Evolutionary conservation across 2,329 filamentous ascomycete species (phyloP), one percentile per base, ranked within the genome.

Genomic region (Diplodia scrobiculata): DNA sequence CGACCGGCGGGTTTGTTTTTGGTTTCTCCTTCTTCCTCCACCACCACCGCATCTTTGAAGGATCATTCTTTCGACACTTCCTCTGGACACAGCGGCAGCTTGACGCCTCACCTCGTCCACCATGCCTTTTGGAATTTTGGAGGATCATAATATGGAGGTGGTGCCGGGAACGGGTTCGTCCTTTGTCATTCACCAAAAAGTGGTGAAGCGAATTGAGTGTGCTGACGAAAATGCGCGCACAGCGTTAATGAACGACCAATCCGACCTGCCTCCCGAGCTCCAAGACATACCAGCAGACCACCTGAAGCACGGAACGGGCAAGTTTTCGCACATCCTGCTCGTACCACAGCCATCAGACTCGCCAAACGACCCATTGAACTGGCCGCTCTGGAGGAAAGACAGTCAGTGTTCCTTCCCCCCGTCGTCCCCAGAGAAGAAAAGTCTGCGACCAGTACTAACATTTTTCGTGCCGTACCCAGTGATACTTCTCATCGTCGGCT

Each of bases 361-460:
- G 52, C 81, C 81, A 0, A 83, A 83, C 66, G 82, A 84, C 67
- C 82, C 82, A 2, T 68, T 83, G 9, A 83, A 82, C 64, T 96
- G 91, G 92, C 89, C 92, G 34, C 77, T 94, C 68, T 93, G 90
- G 90, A 86, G 85, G 71, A 90, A 91, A 72, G 92, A 96, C 74
- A 3, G 71, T 53, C 17, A n/a, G 51, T 52, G 19, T 17, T 32
- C 34, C 9, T 36, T 10, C 34, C 6, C 6, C 27, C 14, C 51
- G 17, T n/a, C 27, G 7, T 34, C 11, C 25, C 5, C 0, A 2
- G 6, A 6, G 0, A 50, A 50, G n/a, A 25, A 25, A 25, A 25
- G 2, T 25, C 25, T 25, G 25, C 2, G 25, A 4, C 25, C 3
- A 25, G 25, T 25, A 25, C 25, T 25, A 25, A 25, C 25, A 25